Percentiles rank a stretch among this genome's conserved stretches.
These are phyloP conservation scores for Penicillium cinerascens DNA, from an alignment of 495 filamentous ascomycete species.

Conservation along the genomic window DNA sequence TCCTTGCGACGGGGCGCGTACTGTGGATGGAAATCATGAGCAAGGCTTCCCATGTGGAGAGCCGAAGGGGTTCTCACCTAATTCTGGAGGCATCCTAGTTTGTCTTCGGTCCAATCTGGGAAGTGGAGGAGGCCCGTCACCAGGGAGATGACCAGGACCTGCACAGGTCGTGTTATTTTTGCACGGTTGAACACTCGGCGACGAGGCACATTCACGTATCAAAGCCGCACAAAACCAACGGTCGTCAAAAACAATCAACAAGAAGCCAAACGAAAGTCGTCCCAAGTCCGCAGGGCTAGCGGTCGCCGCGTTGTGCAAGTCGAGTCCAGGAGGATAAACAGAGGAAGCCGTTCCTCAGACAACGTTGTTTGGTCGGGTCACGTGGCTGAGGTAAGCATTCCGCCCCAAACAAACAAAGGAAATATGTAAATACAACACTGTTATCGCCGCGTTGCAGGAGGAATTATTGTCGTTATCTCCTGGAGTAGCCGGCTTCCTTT, in stretches of 20 bases:
- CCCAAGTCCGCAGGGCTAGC: conserved; percentile 9
- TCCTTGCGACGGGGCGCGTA: conserved; percentile 28
- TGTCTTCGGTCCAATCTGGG: conserved; percentile 8
- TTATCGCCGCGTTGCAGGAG: not conserved
- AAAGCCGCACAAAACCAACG: not conserved
- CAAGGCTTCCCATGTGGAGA: not conserved
- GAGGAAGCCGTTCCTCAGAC: conserved; percentile 30
- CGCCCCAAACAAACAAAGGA: conserved; percentile 17
- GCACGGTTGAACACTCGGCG: conserved; percentile 7
- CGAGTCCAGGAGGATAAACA: conserved; percentile 29
- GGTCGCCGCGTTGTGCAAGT: conserved; percentile 24
- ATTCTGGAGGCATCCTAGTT: conserved; percentile 24
- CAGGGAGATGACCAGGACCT: conserved; percentile 25
- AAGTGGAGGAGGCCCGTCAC: conserved; percentile 32
- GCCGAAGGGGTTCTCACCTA: conserved; percentile 17
- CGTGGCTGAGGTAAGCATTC: conserved; percentile 23
- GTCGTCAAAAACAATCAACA: not conserved
- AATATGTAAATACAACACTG: not conserved
- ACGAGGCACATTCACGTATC: conserved; percentile 14
- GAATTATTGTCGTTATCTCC: not conserved
- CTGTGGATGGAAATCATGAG: conserved; percentile 9
- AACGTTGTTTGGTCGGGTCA: conserved; percentile 30
- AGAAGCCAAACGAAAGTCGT: not conserved
- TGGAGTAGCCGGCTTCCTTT: not conserved
- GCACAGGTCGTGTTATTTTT: conserved; percentile 14